Evolutionary conservation across 352 stramenopile species (phyloP).

Genomic region (Pythium oligandrum): DNA sequence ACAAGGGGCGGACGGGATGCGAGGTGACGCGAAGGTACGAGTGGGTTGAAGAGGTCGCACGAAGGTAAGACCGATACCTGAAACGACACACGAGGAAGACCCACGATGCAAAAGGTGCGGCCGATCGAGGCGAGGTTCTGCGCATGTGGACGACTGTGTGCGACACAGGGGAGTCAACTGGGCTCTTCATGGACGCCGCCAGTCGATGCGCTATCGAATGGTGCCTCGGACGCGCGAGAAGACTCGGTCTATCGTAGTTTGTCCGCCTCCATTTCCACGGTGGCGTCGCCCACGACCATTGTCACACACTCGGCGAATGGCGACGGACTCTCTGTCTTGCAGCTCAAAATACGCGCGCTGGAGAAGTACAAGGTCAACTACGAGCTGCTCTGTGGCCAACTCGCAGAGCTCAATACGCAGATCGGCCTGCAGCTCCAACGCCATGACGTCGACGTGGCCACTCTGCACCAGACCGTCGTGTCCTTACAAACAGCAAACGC

Average conservation of each 20-base stretch:
- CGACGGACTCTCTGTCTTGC: slow-evolving; percentile 19
- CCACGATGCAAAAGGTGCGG: slow-evolving; percentile 13
- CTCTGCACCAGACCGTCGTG: slow-evolving; percentile 34
- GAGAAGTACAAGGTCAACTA: slow-evolving; percentile 79
- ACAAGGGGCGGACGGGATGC: no score
- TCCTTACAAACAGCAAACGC: slow-evolving; percentile 32
- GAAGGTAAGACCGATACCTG: background rate
- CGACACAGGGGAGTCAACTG: background rate
- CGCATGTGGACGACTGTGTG: slow-evolving; percentile 15
- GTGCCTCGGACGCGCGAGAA: no score
- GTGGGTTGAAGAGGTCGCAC: background rate
- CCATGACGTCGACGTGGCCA: slow-evolving; percentile 57
- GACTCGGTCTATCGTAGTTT: no score
- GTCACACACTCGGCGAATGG: background rate
- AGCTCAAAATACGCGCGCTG: slow-evolving; percentile 45
- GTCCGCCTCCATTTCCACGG: no score
- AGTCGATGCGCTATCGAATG: slow-evolving; percentile 3
- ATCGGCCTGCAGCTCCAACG: slow-evolving; percentile 62
- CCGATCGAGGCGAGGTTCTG: slow-evolving; percentile 13
- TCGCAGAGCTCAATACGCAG: slow-evolving; percentile 65
- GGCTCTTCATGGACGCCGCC: background rate
- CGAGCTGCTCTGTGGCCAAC: slow-evolving; percentile 61
- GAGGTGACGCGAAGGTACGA: slow-evolving; percentile 16
- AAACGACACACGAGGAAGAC: background rate
- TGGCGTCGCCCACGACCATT: no score